Percentiles rank a stretch among this genome's conserved stretches.
Evolutionary conservation across 306 rosid species (phyloP).

Genomic region (Sindora glabra): DNA sequence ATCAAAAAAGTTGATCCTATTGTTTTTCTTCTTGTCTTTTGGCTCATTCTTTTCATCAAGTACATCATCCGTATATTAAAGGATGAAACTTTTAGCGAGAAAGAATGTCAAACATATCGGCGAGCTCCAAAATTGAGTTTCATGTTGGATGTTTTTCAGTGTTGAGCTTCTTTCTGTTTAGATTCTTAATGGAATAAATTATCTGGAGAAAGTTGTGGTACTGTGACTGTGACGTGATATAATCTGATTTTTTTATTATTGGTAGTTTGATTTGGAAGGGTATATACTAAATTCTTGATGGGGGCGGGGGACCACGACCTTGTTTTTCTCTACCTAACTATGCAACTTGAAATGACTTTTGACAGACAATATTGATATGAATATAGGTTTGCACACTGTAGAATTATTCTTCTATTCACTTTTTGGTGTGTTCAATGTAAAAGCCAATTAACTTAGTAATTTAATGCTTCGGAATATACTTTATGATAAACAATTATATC

Average conservation of each 20-base stretch:
- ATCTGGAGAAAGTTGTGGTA: conserved; percentile 21
- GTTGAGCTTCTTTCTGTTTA: conserved; percentile 25
- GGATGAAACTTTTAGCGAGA: too few relatives aligned
- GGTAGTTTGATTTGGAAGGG: conserved; percentile 25
- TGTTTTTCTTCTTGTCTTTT: conserved; percentile 22
- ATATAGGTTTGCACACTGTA: not conserved
- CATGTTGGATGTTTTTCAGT: conserved; percentile 23
- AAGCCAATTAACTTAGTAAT: conserved; percentile 5
- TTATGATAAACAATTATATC: not conserved
- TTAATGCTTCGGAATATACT: conserved; percentile 13
- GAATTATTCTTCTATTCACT: conserved; percentile 9
- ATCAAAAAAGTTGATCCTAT: conserved; percentile 22
- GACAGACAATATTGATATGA: conserved; percentile 26
- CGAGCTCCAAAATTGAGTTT: too few relatives aligned
- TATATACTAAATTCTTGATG: conserved; percentile 35
- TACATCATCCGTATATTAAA: too few relatives aligned
- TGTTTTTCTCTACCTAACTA: conserved; percentile 22
- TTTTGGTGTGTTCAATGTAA: too few relatives aligned
- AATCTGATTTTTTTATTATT: too few relatives aligned
- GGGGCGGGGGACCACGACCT: conserved; percentile 30
- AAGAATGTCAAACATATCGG: too few relatives aligned
- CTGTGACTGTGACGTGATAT: conserved; percentile 1
- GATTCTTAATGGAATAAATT: conserved; percentile 49
- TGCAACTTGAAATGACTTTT: too few relatives aligned
- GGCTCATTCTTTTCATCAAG: conserved; percentile 5